A percentile compares a stretch with the other conserved stretches of the same genome.
phyloP scores from a whole-genome alignment of 345 rosid species.

The Populus davidiana region DNA sequence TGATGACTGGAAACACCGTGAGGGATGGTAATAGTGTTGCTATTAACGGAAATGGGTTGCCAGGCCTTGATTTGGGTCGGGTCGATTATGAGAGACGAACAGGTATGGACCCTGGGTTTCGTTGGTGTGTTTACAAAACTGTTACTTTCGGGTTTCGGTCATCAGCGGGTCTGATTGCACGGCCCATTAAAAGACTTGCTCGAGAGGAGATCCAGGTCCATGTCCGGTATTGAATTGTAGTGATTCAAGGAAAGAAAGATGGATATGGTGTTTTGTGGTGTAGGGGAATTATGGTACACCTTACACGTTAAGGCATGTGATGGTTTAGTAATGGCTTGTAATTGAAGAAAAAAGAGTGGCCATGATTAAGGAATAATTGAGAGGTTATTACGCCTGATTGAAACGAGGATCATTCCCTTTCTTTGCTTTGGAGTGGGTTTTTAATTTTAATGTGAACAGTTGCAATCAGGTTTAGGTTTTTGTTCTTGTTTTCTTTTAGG shows the following conservation, averaged over 20 bases:
- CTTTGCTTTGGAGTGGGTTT: too few relatives aligned
- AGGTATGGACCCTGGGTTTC: conserved; percentile 35
- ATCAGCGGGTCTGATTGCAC: conserved; percentile 48
- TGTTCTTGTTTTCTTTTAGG: too few relatives aligned
- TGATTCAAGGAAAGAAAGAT: neutral
- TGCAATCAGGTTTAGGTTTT: too few relatives aligned
- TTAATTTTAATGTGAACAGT: too few relatives aligned
- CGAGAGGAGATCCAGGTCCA: neutral
- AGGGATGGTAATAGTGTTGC: conserved; percentile 15
- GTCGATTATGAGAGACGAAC: conserved; percentile 22
- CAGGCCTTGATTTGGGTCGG: conserved; percentile 10
- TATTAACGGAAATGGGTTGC: neutral
- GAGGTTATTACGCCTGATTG: too few relatives aligned
- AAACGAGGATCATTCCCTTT: too few relatives aligned
- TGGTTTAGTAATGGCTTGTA: too few relatives aligned
- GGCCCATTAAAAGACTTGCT: conserved; percentile 31
- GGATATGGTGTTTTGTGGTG: neutral
- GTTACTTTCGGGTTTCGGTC: conserved; percentile 44
- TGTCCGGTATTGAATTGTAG: too few relatives aligned
- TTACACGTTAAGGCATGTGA: neutral
- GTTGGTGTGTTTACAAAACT: conserved; percentile 44
- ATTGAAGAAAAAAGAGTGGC: too few relatives aligned
- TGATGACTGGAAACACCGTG: neutral
- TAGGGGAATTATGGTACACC: neutral
- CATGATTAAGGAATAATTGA: too few relatives aligned